Percentiles rank a stretch among this genome's conserved stretches.
Evolutionary conservation across 202 grass and related monocot species (phyloP).

Genomic region (Dendrocalamus latiflorus): DNA sequence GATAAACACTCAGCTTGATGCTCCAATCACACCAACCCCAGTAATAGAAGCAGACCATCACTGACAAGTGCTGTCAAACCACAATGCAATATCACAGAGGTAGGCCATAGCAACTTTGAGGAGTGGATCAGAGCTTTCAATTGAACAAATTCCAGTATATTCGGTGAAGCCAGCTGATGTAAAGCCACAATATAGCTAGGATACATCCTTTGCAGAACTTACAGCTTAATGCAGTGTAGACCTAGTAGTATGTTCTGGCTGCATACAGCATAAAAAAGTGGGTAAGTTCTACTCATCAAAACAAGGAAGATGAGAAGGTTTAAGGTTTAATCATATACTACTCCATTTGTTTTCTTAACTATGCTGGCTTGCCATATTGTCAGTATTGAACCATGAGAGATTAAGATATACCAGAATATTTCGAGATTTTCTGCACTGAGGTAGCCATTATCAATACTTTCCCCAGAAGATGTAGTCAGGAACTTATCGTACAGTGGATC

Average conservation of each 20-base stretch:
- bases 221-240: background rate
- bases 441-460: background rate
- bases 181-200: background rate
- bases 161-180: background rate
- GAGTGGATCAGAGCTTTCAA: background rate
- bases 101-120: background rate
- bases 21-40: conserved; percentile 22
- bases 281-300: background rate
- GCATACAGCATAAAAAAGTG: background rate
- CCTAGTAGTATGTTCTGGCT: background rate
- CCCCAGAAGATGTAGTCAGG: background rate
- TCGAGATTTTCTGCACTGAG: background rate
- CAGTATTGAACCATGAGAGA: background rate
- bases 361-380: background rate
- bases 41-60: background rate
- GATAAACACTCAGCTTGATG: background rate
- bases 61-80: background rate
- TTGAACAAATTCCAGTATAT: background rate
- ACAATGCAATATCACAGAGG: background rate
- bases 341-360: background rate
- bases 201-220: background rate
- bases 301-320: background rate
- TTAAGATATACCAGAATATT: background rate
- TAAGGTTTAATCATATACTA: background rate
- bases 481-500: background rate